Percentiles rank a stretch among this genome's conserved stretches.
Conservation (phyloP, 2,329 filamentous ascomycete genomes). For the Tolypocladium cylindrosporum region DNA sequence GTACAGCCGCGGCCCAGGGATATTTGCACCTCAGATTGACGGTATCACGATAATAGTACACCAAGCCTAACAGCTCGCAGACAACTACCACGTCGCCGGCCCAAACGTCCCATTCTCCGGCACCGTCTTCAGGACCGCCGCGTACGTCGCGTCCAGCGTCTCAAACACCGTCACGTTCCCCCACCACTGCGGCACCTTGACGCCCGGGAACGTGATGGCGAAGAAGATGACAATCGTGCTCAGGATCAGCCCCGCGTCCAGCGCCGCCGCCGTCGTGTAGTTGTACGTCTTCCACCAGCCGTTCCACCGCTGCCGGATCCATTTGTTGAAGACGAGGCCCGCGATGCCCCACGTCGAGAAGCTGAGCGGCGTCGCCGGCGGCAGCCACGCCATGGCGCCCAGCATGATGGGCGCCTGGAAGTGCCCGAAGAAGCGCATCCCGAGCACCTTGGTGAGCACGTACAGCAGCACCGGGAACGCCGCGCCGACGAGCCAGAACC, state of each 20-base stretch:
- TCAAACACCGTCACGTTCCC: constrained; percentile 40
- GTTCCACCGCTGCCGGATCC: constrained; percentile 39
- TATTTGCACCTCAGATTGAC: too few species aligned
- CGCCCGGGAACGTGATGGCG: constrained; percentile 18
- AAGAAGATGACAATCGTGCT: constrained; percentile 21
- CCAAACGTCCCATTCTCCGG: constrained; percentile 18
- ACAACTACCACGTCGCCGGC: constrained; percentile 17
- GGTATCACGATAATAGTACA: too few species aligned
- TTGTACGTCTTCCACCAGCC: constrained; percentile 47
- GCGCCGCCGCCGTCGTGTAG: constrained; percentile 27
- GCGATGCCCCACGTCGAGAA: constrained; percentile 47
- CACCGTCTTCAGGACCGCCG: constrained; percentile 13
- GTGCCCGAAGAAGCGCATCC: too few species aligned
- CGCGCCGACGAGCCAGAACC: too few species aligned
- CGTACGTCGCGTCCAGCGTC: constrained; percentile 18
- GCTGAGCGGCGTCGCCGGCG: constrained; percentile 49
- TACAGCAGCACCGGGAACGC: too few species aligned
- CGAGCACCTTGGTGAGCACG: too few species aligned
- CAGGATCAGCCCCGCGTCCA: constrained; percentile 28
- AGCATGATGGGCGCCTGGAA: too few species aligned
- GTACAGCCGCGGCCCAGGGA: too few species aligned
- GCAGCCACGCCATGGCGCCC: constrained; percentile 40
- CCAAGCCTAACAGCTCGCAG: too few species aligned
- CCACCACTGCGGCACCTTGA: constrained; percentile 27
- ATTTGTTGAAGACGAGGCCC: constrained; percentile 46